A percentile compares a stretch with the other conserved stretches of the same genome.
Evolutionary conservation across 2,329 filamentous ascomycete species (phyloP).

Genomic region (Colletotrichum shisoi): DNA sequence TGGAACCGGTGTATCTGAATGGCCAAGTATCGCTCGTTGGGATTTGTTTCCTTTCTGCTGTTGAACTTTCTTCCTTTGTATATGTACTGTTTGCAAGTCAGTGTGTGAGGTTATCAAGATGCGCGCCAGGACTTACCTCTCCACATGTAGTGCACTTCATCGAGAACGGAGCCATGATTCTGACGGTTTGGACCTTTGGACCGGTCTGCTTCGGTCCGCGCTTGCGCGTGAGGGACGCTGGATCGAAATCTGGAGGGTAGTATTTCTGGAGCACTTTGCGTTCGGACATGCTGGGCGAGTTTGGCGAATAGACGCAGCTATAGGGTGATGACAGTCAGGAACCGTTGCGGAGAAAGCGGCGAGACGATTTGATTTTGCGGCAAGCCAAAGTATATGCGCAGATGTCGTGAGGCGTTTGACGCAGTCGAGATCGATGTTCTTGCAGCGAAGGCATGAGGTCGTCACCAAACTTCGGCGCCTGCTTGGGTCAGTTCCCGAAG

Average conservation of each 20-base stretch:
- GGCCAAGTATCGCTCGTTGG: conserved; percentile 84
- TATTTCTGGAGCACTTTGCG: conserved; percentile 77
- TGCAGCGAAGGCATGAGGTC: conserved; percentile 5
- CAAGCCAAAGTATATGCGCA: neutral
- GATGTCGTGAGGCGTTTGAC: neutral
- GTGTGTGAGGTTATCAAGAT: neutral
- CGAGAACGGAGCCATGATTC: conserved; percentile 87
- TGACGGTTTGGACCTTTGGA: conserved; percentile 83
- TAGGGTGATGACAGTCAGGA: neutral
- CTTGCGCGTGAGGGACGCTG: conserved; percentile 75
- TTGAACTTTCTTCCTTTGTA: conserved; percentile 97
- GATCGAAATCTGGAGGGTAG: conserved; percentile 86
- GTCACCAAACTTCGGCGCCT: conserved; percentile 16
- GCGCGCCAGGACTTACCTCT: conserved; percentile 56
- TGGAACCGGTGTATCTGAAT: conserved; percentile 92
- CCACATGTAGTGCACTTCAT: conserved; percentile 72
- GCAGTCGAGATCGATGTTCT: neutral
- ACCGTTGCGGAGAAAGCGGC: neutral
- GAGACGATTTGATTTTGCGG: neutral
- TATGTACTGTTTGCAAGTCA: conserved; percentile 64
- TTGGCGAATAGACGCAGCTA: neutral
- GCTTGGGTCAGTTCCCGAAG: conserved; percentile 18
- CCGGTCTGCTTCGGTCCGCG: conserved; percentile 75
- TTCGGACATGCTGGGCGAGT: conserved; percentile 73
- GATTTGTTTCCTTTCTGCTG: conserved; percentile 87